Conservation (phyloP, 1,284 basidiomycete species). For the Tylopilus orsonianus region DNA sequence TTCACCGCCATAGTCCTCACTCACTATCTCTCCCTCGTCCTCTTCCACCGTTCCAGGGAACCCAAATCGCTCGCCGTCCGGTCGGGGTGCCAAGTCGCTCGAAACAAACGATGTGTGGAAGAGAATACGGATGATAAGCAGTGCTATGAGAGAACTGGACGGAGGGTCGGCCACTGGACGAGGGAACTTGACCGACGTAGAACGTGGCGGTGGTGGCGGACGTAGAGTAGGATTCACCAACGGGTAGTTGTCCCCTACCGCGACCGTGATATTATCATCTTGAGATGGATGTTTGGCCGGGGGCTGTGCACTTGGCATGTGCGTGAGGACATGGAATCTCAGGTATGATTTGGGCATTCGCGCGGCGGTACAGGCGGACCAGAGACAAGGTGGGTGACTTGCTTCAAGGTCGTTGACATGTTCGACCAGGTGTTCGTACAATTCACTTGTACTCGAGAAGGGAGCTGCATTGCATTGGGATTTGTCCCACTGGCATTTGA, state of each 20-base stretch:
- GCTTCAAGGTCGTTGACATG: conserved; percentile 50
- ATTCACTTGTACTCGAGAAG: conserved; percentile 51
- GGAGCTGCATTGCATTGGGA: conserved; percentile 49
- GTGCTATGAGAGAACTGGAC: conserved; percentile 68
- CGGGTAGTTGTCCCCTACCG: conserved; percentile 56
- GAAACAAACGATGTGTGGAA: conserved; percentile 75
- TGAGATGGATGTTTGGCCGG: conserved; percentile 60
- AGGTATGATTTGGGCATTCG: conserved; percentile 50
- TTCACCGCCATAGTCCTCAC: conserved; percentile 40
- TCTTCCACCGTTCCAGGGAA: conserved; percentile 76
- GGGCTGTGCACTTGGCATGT: conserved; percentile 58
- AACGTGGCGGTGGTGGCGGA: conserved; percentile 60
- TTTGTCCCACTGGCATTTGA: conserved; percentile 70
- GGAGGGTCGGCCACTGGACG: conserved; percentile 63
- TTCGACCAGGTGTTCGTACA: conserved; percentile 68
- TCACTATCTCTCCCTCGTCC: conserved; percentile 47
- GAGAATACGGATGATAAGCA: conserved; percentile 72
- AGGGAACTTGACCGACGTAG: conserved; percentile 54
- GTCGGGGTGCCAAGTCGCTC: conserved; percentile 65
- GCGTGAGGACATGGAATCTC: conserved; percentile 69
- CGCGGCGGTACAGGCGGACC: conserved; percentile 59
- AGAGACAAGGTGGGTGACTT: conserved; percentile 54
- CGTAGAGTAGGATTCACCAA: conserved; percentile 59
- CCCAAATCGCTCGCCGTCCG: conserved; percentile 77
- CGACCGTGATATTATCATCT: conserved; percentile 65